Evolutionary conservation across 495 filamentous ascomycete genomes (phyloP), one percentile per base, ranked within the genome.

Genomic region (Neurospora sp.): DNA sequence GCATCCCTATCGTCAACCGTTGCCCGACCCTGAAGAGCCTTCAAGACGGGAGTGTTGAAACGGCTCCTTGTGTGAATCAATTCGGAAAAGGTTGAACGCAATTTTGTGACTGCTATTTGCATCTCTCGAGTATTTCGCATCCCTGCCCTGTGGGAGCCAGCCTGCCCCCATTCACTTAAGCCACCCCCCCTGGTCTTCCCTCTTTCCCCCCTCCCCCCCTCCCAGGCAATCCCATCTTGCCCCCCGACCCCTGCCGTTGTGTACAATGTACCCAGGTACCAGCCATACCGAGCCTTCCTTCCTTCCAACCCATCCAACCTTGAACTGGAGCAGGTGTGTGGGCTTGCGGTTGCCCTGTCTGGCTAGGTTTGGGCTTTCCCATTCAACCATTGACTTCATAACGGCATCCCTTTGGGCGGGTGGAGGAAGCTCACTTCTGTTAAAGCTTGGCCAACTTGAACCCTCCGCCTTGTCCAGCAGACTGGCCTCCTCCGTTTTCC

Each of bases 311-410:
- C 39, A 40, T 54, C 70, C 70, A 46, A 71, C 70, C 39, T 44
- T 35, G 41, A 62, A 27, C 70, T 35, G 42, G 31, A 37, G 39
- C 66, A 73, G 62, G 31, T 16, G 72, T n/a, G 54, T 66, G 54
- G 54, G 54, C 54, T 62, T 66, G 54, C 54, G 54, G 27, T 66
- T 66, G 54, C 31, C 27, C 11, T 37, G 54, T 62, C 54, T 62
- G 54, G 48, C 48, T 62, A 62, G n/a, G 54, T 69, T 70, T 44
- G 72, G 54, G 72, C 69, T 62, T 54, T 42, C 41, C 62, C 46
- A 62, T 70, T 72, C 71, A 42, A 76, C 70, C 75, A 69, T 76
- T 78, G 78, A 79, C 78, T 79, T 78, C 77, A 78, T 72, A 44
- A 23, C 69, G 66, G 48, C 59, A 46, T 40, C 40, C 42, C 35